phyloP scores from a whole-genome alignment of 2,329 filamentous ascomycete genomes.

The Claviceps sp. region DNA sequence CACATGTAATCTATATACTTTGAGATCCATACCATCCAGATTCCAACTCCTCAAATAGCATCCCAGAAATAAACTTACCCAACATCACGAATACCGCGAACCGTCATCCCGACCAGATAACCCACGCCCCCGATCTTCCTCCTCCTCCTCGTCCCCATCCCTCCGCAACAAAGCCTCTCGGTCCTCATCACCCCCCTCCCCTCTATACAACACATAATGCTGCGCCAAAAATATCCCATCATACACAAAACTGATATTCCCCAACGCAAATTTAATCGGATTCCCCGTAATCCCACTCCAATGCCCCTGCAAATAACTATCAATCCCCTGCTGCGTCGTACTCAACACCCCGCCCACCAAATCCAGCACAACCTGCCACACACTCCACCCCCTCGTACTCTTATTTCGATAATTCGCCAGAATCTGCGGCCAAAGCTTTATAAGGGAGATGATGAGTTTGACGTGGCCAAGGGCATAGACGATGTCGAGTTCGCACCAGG shows the following conservation, averaged over 20 bases:
- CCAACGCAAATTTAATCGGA: conserved; percentile 76
- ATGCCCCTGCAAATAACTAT: conserved; percentile 71
- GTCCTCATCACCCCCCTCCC: conserved; percentile 5
- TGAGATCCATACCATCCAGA: too few relatives aligned
- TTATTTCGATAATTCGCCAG: conserved; percentile 71
- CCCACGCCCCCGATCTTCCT: neutral
- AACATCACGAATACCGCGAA: neutral
- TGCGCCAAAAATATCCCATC: conserved; percentile 78
- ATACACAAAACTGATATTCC: conserved; percentile 76
- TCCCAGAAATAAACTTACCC: neutral
- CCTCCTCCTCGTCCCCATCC: conserved; percentile 6
- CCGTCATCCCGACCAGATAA: neutral
- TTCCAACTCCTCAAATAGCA: too few relatives aligned
- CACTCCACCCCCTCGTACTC: conserved; percentile 81
- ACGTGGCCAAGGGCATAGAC: conserved; percentile 67
- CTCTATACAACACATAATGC: conserved; percentile 67
- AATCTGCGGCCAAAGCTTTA: conserved; percentile 88
- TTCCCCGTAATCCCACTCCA: conserved; percentile 90
- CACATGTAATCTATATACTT: too few relatives aligned
- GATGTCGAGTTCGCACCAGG: conserved; percentile 50
- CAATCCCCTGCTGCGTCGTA: conserved; percentile 67
- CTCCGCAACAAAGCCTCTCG: conserved; percentile 14
- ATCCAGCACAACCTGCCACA: conserved; percentile 72
- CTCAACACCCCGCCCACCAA: conserved; percentile 71
- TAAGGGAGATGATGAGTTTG: conserved; percentile 74